Evolutionary conservation across 495 filamentous ascomycete genomes (phyloP).

Genomic region (Lasiosphaeris hirsuta): DNA sequence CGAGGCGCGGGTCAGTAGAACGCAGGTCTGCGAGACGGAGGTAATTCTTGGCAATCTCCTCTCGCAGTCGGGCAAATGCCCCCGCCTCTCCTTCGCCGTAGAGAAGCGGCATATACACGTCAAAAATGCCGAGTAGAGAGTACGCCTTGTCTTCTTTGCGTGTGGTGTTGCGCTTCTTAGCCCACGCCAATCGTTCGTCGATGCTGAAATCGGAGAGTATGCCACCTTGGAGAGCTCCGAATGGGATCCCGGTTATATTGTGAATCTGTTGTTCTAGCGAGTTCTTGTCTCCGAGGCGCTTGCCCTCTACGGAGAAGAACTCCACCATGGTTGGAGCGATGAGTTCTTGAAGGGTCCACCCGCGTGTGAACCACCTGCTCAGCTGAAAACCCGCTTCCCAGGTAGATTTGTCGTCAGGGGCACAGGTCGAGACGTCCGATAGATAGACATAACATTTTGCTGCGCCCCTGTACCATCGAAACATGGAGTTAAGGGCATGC

Average conservation of each 20-base stretch:
- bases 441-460: no score
- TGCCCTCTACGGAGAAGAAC: background rate
- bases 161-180: no score
- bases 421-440: no score
- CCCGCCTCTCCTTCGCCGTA: background rate
- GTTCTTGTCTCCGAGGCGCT: background rate
- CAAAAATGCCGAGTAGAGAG: no score
- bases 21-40: background rate
- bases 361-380: no score
- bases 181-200: background rate
- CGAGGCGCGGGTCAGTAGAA: slow-evolving; percentile 2
- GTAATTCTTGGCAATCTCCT: background rate
- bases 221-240: background rate
- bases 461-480: no score
- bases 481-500: no score
- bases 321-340: no score
- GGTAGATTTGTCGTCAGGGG: no score
- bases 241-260: background rate
- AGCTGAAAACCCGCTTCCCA: no score
- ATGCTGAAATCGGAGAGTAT: background rate
- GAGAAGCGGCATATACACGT: background rate
- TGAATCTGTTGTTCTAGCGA: background rate
- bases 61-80: background rate
- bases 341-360: no score
- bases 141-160: no score